These are phyloP conservation scores for Fusarium tanahbumbuense DNA, from an alignment of 2,329 filamentous ascomycete species.

Conservation along the genomic window DNA sequence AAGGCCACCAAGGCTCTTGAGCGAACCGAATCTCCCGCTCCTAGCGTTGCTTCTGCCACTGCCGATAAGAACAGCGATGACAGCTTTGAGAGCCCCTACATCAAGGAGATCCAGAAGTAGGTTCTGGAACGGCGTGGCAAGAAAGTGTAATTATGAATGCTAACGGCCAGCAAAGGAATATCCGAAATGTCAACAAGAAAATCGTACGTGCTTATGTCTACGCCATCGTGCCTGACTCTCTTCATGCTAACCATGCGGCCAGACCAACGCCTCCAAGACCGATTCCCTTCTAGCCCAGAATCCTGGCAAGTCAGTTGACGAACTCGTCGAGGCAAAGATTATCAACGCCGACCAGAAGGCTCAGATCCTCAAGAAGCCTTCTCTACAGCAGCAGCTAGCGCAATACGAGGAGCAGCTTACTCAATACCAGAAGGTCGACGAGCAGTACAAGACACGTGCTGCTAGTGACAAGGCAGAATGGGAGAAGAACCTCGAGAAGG, in stretches of 20 bases:
- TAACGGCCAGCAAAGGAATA: slow-evolving; percentile 69
- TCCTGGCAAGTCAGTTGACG: slow-evolving; percentile 76
- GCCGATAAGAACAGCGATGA: slow-evolving; percentile 67
- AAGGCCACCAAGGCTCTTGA: slow-evolving; percentile 65
- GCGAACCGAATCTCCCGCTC: slow-evolving; percentile 67
- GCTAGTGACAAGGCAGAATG: slow-evolving; percentile 68
- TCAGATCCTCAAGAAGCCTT: slow-evolving; percentile 80
- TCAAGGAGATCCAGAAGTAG: slow-evolving; percentile 92
- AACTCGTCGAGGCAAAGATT: slow-evolving; percentile 76
- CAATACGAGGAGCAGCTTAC: slow-evolving; percentile 79
- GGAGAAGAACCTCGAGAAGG: slow-evolving; percentile 68
- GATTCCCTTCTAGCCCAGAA: slow-evolving; percentile 76
- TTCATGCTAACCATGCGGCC: slow-evolving; percentile 34
- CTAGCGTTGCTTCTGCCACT: slow-evolving; percentile 58
- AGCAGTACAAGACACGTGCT: slow-evolving; percentile 74
- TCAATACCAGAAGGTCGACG: slow-evolving; percentile 80
- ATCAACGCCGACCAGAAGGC: slow-evolving; percentile 86
- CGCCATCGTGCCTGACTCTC: slow-evolving; percentile 7
- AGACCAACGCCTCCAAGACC: slow-evolving; percentile 79
- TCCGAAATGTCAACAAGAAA: slow-evolving; percentile 95
- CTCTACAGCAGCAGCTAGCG: slow-evolving; percentile 73
- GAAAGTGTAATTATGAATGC: slow-evolving; percentile 4
- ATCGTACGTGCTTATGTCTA: slow-evolving; percentile 70
- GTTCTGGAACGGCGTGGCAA: slow-evolving; percentile 44
- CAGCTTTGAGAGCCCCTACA: slow-evolving; percentile 77